phyloP scores from a whole-genome alignment of 2,329 filamentous ascomycete species.

The Ophiostoma sp. region DNA sequence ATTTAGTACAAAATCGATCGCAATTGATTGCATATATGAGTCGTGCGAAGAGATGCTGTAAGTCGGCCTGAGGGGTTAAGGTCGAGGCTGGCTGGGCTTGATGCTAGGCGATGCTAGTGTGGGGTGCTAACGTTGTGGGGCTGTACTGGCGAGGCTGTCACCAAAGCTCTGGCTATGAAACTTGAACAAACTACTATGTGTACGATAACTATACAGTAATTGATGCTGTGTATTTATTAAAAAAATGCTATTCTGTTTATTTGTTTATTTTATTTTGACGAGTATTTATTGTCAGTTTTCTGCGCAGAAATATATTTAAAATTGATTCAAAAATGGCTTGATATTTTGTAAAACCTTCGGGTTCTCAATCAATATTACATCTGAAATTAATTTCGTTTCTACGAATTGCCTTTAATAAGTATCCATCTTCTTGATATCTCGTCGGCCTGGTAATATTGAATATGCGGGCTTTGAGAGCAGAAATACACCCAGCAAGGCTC shows the following conservation, averaged over 20 bases:
- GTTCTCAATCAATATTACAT: too few species aligned
- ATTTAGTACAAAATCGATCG: not conserved
- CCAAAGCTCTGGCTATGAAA: not conserved
- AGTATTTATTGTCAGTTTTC: too few species aligned
- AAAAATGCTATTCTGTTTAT: too few species aligned
- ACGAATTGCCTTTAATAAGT: too few species aligned
- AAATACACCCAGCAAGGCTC: not conserved
- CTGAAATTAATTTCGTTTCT: too few species aligned
- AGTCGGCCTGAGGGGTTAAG: conserved; percentile 4
- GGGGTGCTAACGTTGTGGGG: not conserved
- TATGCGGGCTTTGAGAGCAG: not conserved
- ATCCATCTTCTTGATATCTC: too few species aligned
- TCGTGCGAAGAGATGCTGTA: not conserved
- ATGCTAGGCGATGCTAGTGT: not conserved
- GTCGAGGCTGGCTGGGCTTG: conserved; percentile 1
- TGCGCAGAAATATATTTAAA: too few species aligned
- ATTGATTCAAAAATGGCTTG: too few species aligned
- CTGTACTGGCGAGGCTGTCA: not conserved
- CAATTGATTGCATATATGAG: not conserved
- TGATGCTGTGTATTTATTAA: not conserved
- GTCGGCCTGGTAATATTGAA: too few species aligned
- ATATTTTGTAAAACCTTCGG: too few species aligned
- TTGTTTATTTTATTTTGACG: too few species aligned
- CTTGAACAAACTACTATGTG: not conserved
- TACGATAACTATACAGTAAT: not conserved